These are phyloP conservation scores for Lipomyces lipofer DNA, from an alignment of 805 yeast genomes.

Conservation along the genomic window DNA sequence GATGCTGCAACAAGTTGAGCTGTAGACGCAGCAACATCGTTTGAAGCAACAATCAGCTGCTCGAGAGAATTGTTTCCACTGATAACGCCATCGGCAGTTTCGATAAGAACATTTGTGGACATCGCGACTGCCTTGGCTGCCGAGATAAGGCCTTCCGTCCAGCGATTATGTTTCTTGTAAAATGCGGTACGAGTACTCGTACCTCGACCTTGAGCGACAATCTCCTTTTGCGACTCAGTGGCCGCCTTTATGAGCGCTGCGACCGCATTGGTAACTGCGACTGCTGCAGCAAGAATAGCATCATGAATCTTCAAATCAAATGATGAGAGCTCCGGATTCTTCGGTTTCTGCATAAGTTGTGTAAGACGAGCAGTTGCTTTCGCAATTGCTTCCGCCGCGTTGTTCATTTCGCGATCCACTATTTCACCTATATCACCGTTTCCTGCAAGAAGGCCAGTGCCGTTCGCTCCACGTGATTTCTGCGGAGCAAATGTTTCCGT, in stretches of 20 bases:
- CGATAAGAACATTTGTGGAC: slow-evolving; percentile 76
- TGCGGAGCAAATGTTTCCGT: slow-evolving; percentile 59
- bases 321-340: slow-evolving; percentile 54
- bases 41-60: slow-evolving; percentile 84
- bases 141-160: slow-evolving; percentile 92
- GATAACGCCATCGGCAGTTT: slow-evolving; percentile 83
- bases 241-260: slow-evolving; percentile 71
- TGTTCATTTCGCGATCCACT: slow-evolving; percentile 71
- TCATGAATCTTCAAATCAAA: slow-evolving; percentile 70
- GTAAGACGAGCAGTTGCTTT: slow-evolving; percentile 63
- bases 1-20: slow-evolving; percentile 92
- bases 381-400: slow-evolving; percentile 69
- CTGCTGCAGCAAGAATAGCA: slow-evolving; percentile 74
- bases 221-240: slow-evolving; percentile 77
- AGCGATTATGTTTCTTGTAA: slow-evolving; percentile 81
- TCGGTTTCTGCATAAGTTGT: slow-evolving; percentile 50
- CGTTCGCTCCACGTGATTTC: slow-evolving; percentile 36
- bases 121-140: slow-evolving; percentile 86
- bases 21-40: slow-evolving; percentile 88
- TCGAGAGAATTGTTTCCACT: slow-evolving; percentile 66
- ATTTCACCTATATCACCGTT: slow-evolving; percentile 63
- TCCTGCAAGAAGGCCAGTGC: slow-evolving; percentile 31
- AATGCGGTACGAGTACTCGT: slow-evolving; percentile 66
- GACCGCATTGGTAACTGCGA: slow-evolving; percentile 77
- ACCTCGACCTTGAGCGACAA: slow-evolving; percentile 70